These are phyloP conservation scores for Potentilla sterilis DNA, from an alignment of 306 rosid genomes.

Conservation along the genomic window DNA sequence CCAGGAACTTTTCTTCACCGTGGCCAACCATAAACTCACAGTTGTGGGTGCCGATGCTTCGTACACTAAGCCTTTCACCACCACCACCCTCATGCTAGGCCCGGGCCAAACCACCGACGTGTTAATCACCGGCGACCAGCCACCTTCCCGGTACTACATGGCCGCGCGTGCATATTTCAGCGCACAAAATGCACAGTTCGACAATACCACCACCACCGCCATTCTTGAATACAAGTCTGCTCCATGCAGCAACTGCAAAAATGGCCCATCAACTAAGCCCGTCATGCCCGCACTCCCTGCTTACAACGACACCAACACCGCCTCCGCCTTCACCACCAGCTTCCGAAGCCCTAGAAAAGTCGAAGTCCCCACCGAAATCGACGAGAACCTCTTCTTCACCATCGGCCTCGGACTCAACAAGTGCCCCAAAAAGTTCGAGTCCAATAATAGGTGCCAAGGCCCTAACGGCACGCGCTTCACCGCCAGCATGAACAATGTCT, in stretches of 20 bases:
- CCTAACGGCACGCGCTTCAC: constrained; percentile 91
- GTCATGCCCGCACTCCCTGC: constrained; percentile 66
- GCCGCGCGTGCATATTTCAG: constrained; percentile 80
- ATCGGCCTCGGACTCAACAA: constrained; percentile 69
- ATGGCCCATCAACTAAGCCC: constrained; percentile 40
- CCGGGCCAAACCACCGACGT: constrained; percentile 99
- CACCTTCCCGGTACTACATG: constrained; percentile 61
- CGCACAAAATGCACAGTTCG: constrained; percentile 70
- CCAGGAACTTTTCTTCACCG: constrained; percentile 67
- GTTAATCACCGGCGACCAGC: constrained; percentile 66
- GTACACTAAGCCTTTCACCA: constrained; percentile 78
- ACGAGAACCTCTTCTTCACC: constrained; percentile 71
- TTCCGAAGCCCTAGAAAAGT: constrained; percentile 53
- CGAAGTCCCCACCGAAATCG: constrained; percentile 64
- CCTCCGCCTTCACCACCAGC: constrained; percentile 59
- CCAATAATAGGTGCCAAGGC: constrained; percentile 53
- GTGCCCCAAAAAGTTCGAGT: constrained; percentile 48
- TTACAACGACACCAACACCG: constrained; percentile 74
- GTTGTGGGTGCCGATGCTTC: constrained; percentile 93
- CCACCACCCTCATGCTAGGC: constrained; percentile 73
- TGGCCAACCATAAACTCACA: constrained; percentile 77
- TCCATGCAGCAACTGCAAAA: constrained; percentile 40
- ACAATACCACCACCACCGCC: constrained; percentile 91
- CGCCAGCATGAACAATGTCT: constrained; percentile 79
- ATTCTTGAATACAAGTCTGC: constrained; percentile 66